Evolutionary conservation across 805 yeast genomes (phyloP).

Genomic region (Blastobotrys mokoenaii): DNA sequence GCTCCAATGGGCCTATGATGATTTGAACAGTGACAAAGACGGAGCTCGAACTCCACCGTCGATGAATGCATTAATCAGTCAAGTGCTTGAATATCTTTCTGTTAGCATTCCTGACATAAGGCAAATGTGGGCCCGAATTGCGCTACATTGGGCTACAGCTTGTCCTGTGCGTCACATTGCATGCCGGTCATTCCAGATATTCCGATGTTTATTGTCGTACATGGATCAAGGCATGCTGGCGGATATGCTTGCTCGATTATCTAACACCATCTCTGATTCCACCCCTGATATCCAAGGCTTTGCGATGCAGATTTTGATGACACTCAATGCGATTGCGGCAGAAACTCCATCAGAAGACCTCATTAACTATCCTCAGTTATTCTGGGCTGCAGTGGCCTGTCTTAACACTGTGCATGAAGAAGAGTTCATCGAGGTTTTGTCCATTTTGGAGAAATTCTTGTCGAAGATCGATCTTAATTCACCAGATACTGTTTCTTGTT

Average conservation of each 20-base stretch:
- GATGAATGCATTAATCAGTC: conserved; percentile 69
- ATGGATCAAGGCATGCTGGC: conserved; percentile 82
- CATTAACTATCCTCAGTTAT: conserved; percentile 83
- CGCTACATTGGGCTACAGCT: conserved; percentile 91
- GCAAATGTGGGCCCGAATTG: conserved; percentile 74
- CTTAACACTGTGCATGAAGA: conserved; percentile 84
- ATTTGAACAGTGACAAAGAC: conserved; percentile 61
- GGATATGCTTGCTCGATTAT: conserved; percentile 87
- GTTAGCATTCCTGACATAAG: conserved; percentile 40
- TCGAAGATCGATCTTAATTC: conserved; percentile 82
- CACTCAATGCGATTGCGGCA: conserved; percentile 84
- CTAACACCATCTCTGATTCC: conserved; percentile 88
- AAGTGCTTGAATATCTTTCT: conserved; percentile 49
- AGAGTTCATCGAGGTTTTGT: conserved; percentile 81
- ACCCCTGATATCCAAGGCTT: conserved; percentile 89
- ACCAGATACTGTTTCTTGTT: conserved; percentile 73
- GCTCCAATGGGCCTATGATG: conserved; percentile 78
- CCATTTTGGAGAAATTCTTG: conserved; percentile 72
- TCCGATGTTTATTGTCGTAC: conserved; percentile 72
- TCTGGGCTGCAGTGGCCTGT: conserved; percentile 94
- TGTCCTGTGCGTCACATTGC: conserved; percentile 97
- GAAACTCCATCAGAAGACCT: conserved; percentile 71
- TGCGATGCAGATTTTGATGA: conserved; percentile 95
- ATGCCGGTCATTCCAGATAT: conserved; percentile 89
- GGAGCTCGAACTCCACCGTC: conserved; percentile 80